Evolutionary conservation across 495 filamentous ascomycete species (phyloP).

Genomic region (Podospora fimiseda): DNA sequence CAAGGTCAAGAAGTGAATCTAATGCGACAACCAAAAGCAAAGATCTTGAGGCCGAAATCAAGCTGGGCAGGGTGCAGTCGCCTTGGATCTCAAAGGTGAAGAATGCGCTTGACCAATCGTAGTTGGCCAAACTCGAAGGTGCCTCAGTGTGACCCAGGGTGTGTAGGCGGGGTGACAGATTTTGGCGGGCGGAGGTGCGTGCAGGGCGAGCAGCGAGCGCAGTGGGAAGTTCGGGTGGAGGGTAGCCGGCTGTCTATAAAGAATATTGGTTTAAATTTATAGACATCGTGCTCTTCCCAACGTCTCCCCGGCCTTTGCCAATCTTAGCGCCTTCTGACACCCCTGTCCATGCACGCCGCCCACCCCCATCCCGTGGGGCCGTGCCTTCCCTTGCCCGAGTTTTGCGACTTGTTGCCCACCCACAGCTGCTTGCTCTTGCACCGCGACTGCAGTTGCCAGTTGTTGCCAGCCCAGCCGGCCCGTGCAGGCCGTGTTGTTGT

Average conservation of each 20-base stretch:
- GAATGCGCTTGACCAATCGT: constrained; percentile 1
- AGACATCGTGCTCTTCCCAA: constrained; percentile 31
- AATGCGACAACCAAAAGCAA: neutral
- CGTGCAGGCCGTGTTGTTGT: neutral
- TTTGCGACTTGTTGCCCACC: constrained; percentile 3
- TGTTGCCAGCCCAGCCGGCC: no score
- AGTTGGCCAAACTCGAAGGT: neutral
- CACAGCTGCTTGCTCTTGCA: neutral
- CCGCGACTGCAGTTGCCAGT: neutral
- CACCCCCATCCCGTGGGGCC: constrained; percentile 17
- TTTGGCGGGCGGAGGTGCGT: constrained; percentile 15
- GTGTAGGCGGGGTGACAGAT: constrained; percentile 9
- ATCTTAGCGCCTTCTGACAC: constrained; percentile 28
- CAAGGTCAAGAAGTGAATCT: no score
- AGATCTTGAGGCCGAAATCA: no score
- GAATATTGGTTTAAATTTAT: constrained; percentile 38
- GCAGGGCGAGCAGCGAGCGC: constrained; percentile 23
- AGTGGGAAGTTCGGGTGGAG: constrained; percentile 32
- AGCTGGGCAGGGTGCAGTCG: no score
- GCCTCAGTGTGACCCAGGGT: constrained; percentile 7
- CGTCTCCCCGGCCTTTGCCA: constrained; percentile 21
- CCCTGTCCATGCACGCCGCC: constrained; percentile 23
- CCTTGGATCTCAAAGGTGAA: constrained; percentile 11
- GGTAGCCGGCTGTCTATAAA: constrained; percentile 34
- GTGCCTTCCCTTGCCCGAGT: constrained; percentile 11